A percentile compares a stretch with the other conserved stretches of the same genome.
phyloP scores from a whole-genome alignment of 164 flowering plant species.

The Litsea cubeba region DNA sequence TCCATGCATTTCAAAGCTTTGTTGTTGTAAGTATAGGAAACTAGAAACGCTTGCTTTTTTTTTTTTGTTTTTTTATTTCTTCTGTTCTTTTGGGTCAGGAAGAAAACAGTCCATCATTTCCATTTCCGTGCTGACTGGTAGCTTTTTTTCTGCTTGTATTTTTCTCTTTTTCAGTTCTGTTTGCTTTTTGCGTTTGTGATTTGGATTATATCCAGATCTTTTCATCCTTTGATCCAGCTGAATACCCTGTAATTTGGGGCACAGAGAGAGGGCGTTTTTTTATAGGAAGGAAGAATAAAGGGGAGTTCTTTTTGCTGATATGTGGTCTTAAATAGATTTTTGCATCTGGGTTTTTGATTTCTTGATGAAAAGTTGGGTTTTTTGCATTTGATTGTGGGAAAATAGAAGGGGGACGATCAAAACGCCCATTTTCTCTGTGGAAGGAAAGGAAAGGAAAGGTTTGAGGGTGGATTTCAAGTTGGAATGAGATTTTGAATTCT shows the following conservation, averaged over 20 bases:
- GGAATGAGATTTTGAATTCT: neutral
- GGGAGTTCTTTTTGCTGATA: neutral
- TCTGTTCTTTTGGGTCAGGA: neutral
- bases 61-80: neutral
- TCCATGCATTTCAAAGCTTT: neutral
- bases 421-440: neutral
- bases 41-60: neutral
- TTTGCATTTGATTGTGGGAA: neutral
- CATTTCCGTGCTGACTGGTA: neutral
- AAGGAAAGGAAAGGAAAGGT: neutral
- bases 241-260: conserved; percentile 5
- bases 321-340: neutral
- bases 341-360: conserved; percentile 1
- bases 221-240: conserved; percentile 3
- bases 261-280: neutral
- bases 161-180: neutral
- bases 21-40: neutral
- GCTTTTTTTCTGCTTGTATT: neutral
- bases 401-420: neutral
- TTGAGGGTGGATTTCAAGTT: conserved; percentile 1
- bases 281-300: neutral
- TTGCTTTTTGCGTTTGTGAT: neutral
- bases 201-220: conserved; percentile 1
- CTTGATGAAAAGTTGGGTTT: neutral
- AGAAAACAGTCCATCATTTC: neutral